Evolutionary conservation across 1,284 basidiomycete genomes (phyloP).

Genomic region (Ganoderma lingzhi): DNA sequence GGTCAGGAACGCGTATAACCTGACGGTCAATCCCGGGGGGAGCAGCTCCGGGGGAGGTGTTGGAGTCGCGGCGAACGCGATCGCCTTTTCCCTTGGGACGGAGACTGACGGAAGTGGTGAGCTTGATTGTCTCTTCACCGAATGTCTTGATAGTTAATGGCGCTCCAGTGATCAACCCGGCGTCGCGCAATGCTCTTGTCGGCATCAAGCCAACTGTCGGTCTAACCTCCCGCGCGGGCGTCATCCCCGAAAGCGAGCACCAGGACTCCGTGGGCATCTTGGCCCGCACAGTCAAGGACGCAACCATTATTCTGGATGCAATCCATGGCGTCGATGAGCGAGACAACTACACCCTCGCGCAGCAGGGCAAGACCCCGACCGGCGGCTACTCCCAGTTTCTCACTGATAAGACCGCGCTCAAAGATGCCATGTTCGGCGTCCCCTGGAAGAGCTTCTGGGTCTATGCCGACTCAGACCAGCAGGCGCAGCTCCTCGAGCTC

Average conservation of each 20-base stretch:
- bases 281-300: constrained; percentile 64
- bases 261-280: constrained; percentile 75
- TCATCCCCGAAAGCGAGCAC: constrained; percentile 66
- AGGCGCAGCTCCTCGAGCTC: constrained; percentile 31
- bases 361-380: constrained; percentile 32
- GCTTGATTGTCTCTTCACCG: background rate
- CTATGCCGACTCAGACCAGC: background rate
- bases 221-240: constrained; percentile 58
- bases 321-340: constrained; percentile 68
- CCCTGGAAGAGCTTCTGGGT: constrained; percentile 10
- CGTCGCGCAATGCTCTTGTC: constrained; percentile 54
- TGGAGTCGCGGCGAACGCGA: constrained; percentile 62
- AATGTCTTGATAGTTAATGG: background rate
- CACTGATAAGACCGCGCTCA: constrained; percentile 17
- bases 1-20: constrained; percentile 65
- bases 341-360: constrained; percentile 68
- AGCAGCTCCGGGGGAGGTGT: constrained; percentile 73
- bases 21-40: constrained; percentile 67
- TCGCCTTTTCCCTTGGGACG: constrained; percentile 51
- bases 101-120: constrained; percentile 62
- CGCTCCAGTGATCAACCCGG: constrained; percentile 52
- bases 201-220: constrained; percentile 63
- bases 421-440: constrained; percentile 13
- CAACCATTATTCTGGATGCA: constrained; percentile 62
- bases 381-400: background rate